phyloP scores from a whole-genome alignment of 768 basidiomycete species.

The Xerocomellus chrysenteron region DNA sequence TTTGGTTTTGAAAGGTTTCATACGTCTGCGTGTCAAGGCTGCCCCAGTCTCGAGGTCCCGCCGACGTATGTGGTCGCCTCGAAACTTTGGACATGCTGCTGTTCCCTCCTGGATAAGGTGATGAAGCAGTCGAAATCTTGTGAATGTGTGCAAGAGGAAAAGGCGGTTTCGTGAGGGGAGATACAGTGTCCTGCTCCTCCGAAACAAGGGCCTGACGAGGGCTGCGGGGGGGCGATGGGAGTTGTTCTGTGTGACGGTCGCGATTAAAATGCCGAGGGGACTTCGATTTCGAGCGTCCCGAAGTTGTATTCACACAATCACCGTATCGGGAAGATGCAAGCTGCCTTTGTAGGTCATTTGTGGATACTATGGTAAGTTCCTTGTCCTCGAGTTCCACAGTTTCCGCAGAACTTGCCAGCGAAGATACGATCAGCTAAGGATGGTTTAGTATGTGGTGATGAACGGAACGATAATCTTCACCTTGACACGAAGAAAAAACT shows the following conservation, averaged over 20 bases:
- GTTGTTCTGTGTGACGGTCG: slow-evolving; percentile 28
- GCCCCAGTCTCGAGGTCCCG: slow-evolving; percentile 62
- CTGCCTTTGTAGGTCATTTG: slow-evolving; percentile 67
- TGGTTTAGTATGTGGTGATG: slow-evolving; percentile 14
- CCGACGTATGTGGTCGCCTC: slow-evolving; percentile 70
- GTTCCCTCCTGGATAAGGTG: slow-evolving; percentile 30
- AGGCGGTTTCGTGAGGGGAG: neutral
- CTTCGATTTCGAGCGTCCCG: slow-evolving; percentile 52
- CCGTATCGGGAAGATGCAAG: slow-evolving; percentile 61
- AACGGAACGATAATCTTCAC: slow-evolving; percentile 35
- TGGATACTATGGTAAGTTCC: slow-evolving; percentile 65
- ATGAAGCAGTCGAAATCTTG: slow-evolving; percentile 31
- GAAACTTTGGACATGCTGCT: slow-evolving; percentile 32
- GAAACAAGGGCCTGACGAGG: slow-evolving; percentile 12
- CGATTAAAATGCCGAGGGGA: slow-evolving; percentile 49
- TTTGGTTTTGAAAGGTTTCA: slow-evolving; percentile 15
- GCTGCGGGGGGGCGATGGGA: slow-evolving; percentile 43
- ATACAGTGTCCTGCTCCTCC: slow-evolving; percentile 8
- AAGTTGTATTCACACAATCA: slow-evolving; percentile 35
- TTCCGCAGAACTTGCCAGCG: slow-evolving; percentile 50
- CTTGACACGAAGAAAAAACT: slow-evolving; percentile 72
- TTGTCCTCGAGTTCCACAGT: slow-evolving; percentile 67
- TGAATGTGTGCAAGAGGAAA: slow-evolving; percentile 21
- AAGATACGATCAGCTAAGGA: slow-evolving; percentile 47
- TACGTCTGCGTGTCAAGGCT: slow-evolving; percentile 20